A percentile compares a stretch with the other conserved stretches of the same genome.
Conservation (phyloP, 2,329 filamentous ascomycete species). For the Colletotrichum tofieldiae region DNA sequence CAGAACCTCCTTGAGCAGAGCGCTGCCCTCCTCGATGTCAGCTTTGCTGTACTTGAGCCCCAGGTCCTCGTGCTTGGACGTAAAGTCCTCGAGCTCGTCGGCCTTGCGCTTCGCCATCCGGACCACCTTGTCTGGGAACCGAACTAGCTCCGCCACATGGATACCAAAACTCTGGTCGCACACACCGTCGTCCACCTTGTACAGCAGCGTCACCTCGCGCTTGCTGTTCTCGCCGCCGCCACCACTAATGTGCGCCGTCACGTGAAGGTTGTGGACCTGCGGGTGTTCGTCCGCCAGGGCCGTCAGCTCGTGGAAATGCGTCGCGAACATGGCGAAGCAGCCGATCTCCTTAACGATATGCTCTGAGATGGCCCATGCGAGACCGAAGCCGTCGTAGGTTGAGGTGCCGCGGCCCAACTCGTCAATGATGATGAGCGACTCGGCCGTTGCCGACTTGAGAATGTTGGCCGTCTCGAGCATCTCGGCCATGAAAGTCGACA, state of each 20-base stretch:
- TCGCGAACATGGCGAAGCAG: constrained; percentile 95
- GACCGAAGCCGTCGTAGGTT: constrained; percentile 97
- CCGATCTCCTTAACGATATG: constrained; percentile 97
- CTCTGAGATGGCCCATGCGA: constrained; percentile 99
- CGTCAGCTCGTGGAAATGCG: constrained; percentile 98
- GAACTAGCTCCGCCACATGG: constrained; percentile 95
- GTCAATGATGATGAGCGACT: constrained; percentile 98
- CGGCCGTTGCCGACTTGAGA: constrained; percentile 93
- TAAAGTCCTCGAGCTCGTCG: constrained; percentile 97
- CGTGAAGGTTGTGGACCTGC: constrained; percentile 93
- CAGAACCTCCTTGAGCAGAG: constrained; percentile 86
- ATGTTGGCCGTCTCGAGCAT: constrained; percentile 99
- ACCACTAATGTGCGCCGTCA: constrained; percentile 90
- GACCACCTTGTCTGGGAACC: constrained; percentile 97
- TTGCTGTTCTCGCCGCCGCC: constrained; percentile 66
- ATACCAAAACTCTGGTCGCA: constrained; percentile 99
- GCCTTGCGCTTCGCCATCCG: constrained; percentile 99
- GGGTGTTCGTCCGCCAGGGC: constrained; percentile 89
- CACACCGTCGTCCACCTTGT: constrained; percentile 95
- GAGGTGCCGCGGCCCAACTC: constrained; percentile 96
- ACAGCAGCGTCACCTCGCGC: constrained; percentile 93
- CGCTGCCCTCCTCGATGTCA: constrained; percentile 91
- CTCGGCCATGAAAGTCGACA: constrained; percentile 99
- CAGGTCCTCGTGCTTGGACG: constrained; percentile 79
- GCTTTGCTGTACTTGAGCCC: constrained; percentile 79